A percentile compares a stretch with the other conserved stretches of the same genome.
phyloP scores from a whole-genome alignment of 2,329 filamentous ascomycete species.

The Alternaria solani region DNA sequence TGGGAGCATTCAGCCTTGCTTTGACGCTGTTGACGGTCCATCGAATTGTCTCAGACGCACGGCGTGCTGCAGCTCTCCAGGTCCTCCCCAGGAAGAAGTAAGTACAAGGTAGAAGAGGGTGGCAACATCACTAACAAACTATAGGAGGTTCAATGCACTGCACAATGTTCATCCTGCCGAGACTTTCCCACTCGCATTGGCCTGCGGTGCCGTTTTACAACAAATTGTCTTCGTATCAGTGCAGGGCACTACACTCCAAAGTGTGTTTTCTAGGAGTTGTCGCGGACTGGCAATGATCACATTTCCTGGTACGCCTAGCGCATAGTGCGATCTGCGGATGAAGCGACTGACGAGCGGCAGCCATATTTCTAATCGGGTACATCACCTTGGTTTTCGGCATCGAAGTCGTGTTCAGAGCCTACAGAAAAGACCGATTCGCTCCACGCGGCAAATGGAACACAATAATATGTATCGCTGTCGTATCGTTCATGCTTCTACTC shows the following conservation, averaged over 20 bases:
- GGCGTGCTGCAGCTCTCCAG: conserved; percentile 45
- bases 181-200: conserved; percentile 52
- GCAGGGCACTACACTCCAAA: conserved; percentile 49
- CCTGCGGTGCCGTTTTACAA: conserved; percentile 48
- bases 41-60: conserved; percentile 50
- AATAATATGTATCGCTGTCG: conserved; percentile 62
- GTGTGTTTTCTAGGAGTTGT: conserved; percentile 49
- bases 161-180: conserved; percentile 51
- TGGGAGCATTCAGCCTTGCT: conserved; percentile 51
- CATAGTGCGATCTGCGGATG: neutral
- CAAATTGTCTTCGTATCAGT: conserved; percentile 51
- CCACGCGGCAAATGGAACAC: conserved; percentile 68
- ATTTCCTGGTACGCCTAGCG: conserved; percentile 46
- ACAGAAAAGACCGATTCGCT: conserved; percentile 65
- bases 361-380: conserved; percentile 71
- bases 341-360: conserved; percentile 52
- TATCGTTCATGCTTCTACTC: conserved; percentile 61
- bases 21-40: conserved; percentile 46
- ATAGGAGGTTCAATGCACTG: conserved; percentile 48
- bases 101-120: conserved; percentile 12
- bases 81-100: conserved; percentile 45
- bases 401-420: conserved; percentile 66
- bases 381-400: conserved; percentile 71
- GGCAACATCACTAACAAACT: conserved; percentile 19
- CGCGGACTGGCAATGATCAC: conserved; percentile 48